Base-by-base conservation (phyloP, 1,284 basidiomycete genomes). In the Ceratobasidium sp. region DNA sequence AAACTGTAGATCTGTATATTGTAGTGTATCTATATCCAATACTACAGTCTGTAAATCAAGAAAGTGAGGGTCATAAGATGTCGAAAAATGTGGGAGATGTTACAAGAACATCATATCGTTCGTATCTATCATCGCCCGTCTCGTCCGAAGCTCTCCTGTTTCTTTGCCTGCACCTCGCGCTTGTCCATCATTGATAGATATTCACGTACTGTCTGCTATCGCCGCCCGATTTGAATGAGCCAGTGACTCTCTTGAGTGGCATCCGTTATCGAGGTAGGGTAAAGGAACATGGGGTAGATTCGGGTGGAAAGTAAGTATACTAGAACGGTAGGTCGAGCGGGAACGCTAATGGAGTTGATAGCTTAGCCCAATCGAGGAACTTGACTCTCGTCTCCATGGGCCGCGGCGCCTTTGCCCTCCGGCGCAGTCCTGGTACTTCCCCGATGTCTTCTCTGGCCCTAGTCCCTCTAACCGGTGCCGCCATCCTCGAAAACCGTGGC, bases 301-400 rank as follows among this genome's bases (percentile, higher is more conserved):
- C 6, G 36, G 54, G 47, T 41, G 65, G 67, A 27, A 71, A 71
- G n/a, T n/a, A n/a, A n/a, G 45, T 71, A 71, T 45, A 47, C 67
- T 2, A 44, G 50, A 36, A 50, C 56, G 14, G 56, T 27, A 33
- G 54, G 67, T 24, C 36, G 63, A 19, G 63, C 48, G 1, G 11
- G 29, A 33, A 15, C 27, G 47, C 63, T 65, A 6, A 9, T 44
- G 41, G 41, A 45, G 22, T n/a, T 53, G 64, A 48, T 67, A 27
- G 31, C 64, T 24, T 1, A 1, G 60, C 60, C 48, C 60, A 63
- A 14, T 22, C 65, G 14, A 1, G 51, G 65, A 22, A 56, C 65
- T 19, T 51, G 51, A 44, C 48, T 53, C 53, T 50, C 65, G 24
- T 67, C 51, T 44, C 65, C 65, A 17, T 45, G 14, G 31, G 1